A percentile compares a stretch with the other conserved stretches of the same genome.
phyloP scores from a whole-genome alignment of 768 basidiomycete genomes.

The Jaapia argillacea region DNA sequence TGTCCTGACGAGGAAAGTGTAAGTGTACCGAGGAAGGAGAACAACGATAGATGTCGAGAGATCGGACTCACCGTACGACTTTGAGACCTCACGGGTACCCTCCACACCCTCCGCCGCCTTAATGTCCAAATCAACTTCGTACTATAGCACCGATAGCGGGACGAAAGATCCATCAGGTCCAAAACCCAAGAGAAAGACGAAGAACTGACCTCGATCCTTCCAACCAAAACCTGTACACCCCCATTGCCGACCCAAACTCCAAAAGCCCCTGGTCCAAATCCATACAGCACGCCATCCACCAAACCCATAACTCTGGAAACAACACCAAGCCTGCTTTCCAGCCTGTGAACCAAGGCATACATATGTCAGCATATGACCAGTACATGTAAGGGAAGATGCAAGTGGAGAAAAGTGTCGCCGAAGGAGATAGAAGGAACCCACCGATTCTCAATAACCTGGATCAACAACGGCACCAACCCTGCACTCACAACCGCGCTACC shows the following conservation, averaged over 20 bases:
- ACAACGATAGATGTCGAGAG: not conserved
- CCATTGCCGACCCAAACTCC: conserved; percentile 75
- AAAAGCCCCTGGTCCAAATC: conserved; percentile 72
- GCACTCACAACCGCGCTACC: conserved; percentile 94
- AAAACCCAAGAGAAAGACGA: no score
- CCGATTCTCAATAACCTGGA: conserved; percentile 85
- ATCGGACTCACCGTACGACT: conserved; percentile 45
- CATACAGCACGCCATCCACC: conserved; percentile 87
- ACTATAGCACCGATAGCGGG: conserved; percentile 24
- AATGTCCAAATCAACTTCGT: conserved; percentile 59
- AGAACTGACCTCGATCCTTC: conserved; percentile 69
- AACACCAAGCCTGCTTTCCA: conserved; percentile 63
- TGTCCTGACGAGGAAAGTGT: conserved; percentile 34
- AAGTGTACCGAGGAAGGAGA: not conserved
- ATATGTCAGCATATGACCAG: no score
- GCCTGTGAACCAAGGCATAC: no score
- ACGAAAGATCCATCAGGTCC: conserved; percentile 10
- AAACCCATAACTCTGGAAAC: conserved; percentile 88
- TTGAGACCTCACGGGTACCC: conserved; percentile 34
- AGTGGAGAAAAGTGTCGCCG: no score
- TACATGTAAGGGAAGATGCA: no score
- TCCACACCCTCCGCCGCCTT: conserved; percentile 39
- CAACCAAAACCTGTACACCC: conserved; percentile 79
- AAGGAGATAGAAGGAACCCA: no score
- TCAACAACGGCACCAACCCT: conserved; percentile 79